Evolutionary conservation across 495 filamentous ascomycete species (phyloP).

Genomic region (Neurospora africana): DNA sequence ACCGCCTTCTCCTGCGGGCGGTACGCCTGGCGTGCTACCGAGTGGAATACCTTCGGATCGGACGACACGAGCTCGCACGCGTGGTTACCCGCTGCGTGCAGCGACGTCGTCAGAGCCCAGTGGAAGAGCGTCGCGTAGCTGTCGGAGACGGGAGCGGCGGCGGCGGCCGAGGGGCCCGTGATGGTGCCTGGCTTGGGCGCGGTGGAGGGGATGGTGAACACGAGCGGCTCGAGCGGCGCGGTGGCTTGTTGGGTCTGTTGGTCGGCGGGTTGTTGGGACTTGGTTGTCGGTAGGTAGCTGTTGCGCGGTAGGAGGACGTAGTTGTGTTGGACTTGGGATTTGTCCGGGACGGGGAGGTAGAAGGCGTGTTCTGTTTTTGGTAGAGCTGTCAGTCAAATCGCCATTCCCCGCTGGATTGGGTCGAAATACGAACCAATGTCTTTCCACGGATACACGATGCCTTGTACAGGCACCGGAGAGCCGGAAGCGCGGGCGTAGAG

Average conservation of each 20-base stretch:
- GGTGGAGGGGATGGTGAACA: conserved; percentile 74
- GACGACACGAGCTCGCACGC: conserved; percentile 52
- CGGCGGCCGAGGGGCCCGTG: conserved; percentile 28
- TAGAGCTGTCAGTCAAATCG: background rate
- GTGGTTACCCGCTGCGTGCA: conserved; percentile 43
- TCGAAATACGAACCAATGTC: conserved; percentile 56
- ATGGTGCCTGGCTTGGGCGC: conserved; percentile 54
- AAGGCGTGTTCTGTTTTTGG: conserved; percentile 53
- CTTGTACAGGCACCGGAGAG: conserved; percentile 57
- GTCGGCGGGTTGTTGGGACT: conserved; percentile 8
- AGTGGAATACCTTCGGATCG: conserved; percentile 65
- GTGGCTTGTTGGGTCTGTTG: conserved; percentile 23
- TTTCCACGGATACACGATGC: conserved; percentile 52
- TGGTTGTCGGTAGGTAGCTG: conserved; percentile 36
- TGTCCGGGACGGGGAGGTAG: conserved; percentile 85
- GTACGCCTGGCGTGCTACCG: conserved; percentile 67
- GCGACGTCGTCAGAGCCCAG: conserved; percentile 51
- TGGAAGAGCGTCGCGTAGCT: conserved; percentile 52
- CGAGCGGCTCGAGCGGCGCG: conserved; percentile 52
- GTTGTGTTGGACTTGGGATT: conserved; percentile 76
- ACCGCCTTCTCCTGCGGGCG: conserved; percentile 85
- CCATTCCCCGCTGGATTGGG: conserved; percentile 12
- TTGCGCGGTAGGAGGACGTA: conserved; percentile 75
- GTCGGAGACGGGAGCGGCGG: conserved; percentile 45
- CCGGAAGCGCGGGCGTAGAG: conserved; percentile 58